Base-by-base conservation (phyloP, 441 rosid species). In the Adansonia rubrostipa region DNA sequence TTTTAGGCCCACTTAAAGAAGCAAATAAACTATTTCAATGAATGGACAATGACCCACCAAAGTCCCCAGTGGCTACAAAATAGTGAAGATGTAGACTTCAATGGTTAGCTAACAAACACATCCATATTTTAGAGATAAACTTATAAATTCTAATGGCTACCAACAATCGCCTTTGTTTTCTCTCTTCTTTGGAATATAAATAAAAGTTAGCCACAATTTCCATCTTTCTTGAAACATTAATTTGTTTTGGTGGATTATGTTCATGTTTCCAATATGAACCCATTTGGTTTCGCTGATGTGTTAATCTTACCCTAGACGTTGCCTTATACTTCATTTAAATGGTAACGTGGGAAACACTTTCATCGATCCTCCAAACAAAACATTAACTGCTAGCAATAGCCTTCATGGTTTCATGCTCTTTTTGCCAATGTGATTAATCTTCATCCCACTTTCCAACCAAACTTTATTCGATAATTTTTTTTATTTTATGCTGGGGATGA, bases 71-170 rank as follows among this genome's bases (percentile, higher is more conserved):
- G 63, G 58, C 42, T 22, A 24, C 74, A 3, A 70, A 51, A 58
- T 13, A 24, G 1, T 22, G 40, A 50, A 28, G 61, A 51, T 51
- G 74, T 24, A 71, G 74, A 28, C 61, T 7, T 50, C 73, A 70
- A 50, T 50, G 74, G 74, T 70, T 24, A 70, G 45, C 60, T 3
- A 50, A 50, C 74, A 9, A 24, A 51, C 74, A 51, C 47, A 71
- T 51, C 61, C 61, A 51, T 14, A 3, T 24, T 15, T 28, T 8
- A 51, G 74, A 70, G 15, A 48, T 17, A 17, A 56, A 22, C 58
- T 22, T 48, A 13, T 6, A 0, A 14, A 6, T 50, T 67, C 36
- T 22, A 22, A 70, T 70, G 74, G 74, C 20, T 24, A 50, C 60
- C 74, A 9, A 24, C 51, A 24, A 24, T 28, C 13, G 9, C 11